These are phyloP conservation scores for Epichloe gansuensis DNA, from an alignment of 2,329 filamentous ascomycete species.

Conservation along the genomic window DNA sequence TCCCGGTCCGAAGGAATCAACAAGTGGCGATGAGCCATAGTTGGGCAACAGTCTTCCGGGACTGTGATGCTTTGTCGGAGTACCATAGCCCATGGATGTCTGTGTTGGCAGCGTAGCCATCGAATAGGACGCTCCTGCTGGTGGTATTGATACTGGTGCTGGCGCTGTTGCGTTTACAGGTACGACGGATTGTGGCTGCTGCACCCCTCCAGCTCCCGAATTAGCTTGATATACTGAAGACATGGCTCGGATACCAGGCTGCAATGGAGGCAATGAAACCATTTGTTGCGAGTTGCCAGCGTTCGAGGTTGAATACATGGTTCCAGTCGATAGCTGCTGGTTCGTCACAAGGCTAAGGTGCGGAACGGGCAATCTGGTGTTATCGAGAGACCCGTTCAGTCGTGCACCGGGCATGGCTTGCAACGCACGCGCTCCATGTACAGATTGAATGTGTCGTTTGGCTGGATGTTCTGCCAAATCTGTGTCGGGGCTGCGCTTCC, in stretches of 20 bases:
- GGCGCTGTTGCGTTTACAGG: slow-evolving; percentile 14
- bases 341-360: slow-evolving; percentile 54
- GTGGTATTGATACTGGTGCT: slow-evolving; percentile 9
- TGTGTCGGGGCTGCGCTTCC: slow-evolving; percentile 40
- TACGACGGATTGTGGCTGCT: slow-evolving; percentile 22
- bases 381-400: slow-evolving; percentile 12
- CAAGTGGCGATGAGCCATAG: slow-evolving; percentile 51
- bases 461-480: slow-evolving; percentile 40
- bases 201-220: slow-evolving; percentile 23
- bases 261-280: slow-evolving; percentile 50
- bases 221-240: slow-evolving; percentile 57
- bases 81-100: slow-evolving; percentile 29
- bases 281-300: slow-evolving; percentile 15
- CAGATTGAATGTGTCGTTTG: slow-evolving; percentile 31
- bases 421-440: slow-evolving; percentile 7
- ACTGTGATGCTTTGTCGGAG: slow-evolving; percentile 41
- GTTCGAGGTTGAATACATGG: slow-evolving; percentile 29
- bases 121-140: slow-evolving; percentile 11
- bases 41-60: slow-evolving; percentile 32
- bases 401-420: slow-evolving; percentile 9
- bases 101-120: slow-evolving; percentile 13
- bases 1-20: slow-evolving; percentile 42
- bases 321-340: slow-evolving; percentile 22
- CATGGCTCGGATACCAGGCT: slow-evolving; percentile 56
- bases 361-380: slow-evolving; percentile 50